Conservation (phyloP, 768 basidiomycete genomes). For the Panaeolus papilionaceus region DNA sequence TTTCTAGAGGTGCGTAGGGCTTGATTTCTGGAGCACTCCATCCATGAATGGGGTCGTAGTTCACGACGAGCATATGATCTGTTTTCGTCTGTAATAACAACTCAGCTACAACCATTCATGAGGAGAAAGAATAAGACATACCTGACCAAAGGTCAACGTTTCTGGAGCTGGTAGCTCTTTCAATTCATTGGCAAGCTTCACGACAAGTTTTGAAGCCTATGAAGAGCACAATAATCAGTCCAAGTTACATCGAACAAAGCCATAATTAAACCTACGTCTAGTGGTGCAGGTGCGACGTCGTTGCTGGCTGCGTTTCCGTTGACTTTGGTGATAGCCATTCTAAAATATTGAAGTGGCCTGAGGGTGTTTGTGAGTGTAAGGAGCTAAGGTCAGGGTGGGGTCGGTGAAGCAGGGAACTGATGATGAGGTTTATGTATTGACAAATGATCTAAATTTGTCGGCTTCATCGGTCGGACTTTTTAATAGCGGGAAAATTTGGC, state of each 20-base stretch:
- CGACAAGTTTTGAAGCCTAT: constrained; percentile 61
- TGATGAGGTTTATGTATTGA: not conserved
- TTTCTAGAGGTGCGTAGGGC: constrained; percentile 69
- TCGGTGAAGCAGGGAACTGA: not conserved
- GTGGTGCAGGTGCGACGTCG: constrained; percentile 20
- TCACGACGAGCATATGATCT: constrained; percentile 80
- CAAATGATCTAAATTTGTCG: not conserved
- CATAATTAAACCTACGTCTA: constrained; percentile 17
- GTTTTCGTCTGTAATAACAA: constrained; percentile 52
- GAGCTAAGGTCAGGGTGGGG: not conserved
- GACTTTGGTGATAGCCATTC: constrained; percentile 26
- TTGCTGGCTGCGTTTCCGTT: constrained; percentile 20
- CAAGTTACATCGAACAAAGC: not conserved
- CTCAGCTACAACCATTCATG: not conserved
- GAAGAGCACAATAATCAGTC: not conserved
- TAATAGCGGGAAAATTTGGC: not conserved
- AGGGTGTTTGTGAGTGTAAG: constrained; percentile 14
- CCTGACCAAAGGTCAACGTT: constrained; percentile 63
- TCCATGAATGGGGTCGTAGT: constrained; percentile 66
- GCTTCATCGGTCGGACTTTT: constrained; percentile 2
- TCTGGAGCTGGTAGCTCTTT: constrained; percentile 59
- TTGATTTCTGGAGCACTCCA: constrained; percentile 79
- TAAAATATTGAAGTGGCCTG: not conserved
- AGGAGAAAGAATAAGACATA: constrained; percentile 24
- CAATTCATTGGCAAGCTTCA: constrained; percentile 50